Base-by-base conservation (phyloP, 257 asterid species). In the Jasminum sambac region DNA sequence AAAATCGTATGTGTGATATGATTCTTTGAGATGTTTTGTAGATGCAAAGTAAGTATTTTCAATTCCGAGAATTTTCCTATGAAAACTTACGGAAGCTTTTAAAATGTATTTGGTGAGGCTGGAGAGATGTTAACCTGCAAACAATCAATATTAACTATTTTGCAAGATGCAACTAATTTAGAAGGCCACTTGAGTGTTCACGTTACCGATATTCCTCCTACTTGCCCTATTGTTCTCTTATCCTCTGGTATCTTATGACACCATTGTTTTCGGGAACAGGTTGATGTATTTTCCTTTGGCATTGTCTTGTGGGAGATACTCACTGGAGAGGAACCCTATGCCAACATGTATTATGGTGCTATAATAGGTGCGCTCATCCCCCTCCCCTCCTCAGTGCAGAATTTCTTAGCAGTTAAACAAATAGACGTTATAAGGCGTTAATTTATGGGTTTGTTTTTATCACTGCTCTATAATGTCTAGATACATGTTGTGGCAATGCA, bases 251-350 rank as follows among this genome's bases (percentile, higher is more conserved):
- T 44, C 58, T 60, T 67, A 37, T 19, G 72, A 30, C 52, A 59
- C 55, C 21, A 59, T 14, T 39, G 52, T 63, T 63, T 69, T 63
- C 36, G 67, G 24, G 67, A 37, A 55, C 90, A 92, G 98, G 98
- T 92, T 59, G 98, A 92, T 74, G 98, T 88, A 61, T 92, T 92
- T 78, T 92, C 98, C 73, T 92, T 92, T 76, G 98, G 98, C 46
- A 88, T 92, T 79, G 96, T 92, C 68, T 73, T 92, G 84, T 92
- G 98, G 98, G 98, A 90, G 98, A 92, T 92, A 72, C 98, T 92
- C 70, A 90, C 96, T 2, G 98, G 98, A 16, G 98, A 92, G 77
- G 98, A 92, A 79, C 98, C 98, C 81, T 92, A 92, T 52, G 96
- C 96, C 66, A 92, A 83, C 85, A 92, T 92, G 98, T 96, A 92